These are phyloP conservation scores for Ambrosiella cleistominuta DNA, from an alignment of 2,329 filamentous ascomycete species.

Conservation along the genomic window DNA sequence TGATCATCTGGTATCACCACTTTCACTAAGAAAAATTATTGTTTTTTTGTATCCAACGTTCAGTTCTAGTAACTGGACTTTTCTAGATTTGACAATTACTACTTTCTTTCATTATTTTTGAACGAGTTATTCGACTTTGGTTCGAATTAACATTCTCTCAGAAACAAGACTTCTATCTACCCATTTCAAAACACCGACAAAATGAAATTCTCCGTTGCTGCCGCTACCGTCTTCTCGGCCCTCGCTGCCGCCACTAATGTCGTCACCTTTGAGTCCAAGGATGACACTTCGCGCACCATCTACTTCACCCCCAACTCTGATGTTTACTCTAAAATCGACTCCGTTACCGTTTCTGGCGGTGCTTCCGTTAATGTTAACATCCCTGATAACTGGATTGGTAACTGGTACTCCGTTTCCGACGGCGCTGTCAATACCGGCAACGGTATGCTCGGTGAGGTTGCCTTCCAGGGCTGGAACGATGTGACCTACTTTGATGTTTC, in stretches of 20 bases:
- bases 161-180: conserved; percentile 1
- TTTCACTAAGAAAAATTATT: conserved; percentile 1
- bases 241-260: conserved; percentile 30
- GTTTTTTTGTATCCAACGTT: background rate
- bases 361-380: conserved; percentile 25
- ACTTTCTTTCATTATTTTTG: background rate
- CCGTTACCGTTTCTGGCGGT: conserved; percentile 24
- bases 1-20: conserved; percentile 5
- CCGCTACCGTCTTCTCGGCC: conserved; percentile 29
- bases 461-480: conserved; percentile 30
- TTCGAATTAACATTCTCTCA: background rate
- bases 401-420: conserved; percentile 32
- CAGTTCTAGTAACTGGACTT: background rate
- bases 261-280: conserved; percentile 42
- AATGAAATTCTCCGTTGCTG: conserved; percentile 11
- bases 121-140: background rate
- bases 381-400: conserved; percentile 29
- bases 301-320: conserved; percentile 29
- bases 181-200: background rate
- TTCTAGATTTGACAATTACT: conserved; percentile 2
- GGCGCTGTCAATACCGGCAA: conserved; percentile 23
- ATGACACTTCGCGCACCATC: conserved; percentile 31
- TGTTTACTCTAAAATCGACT: conserved; percentile 20
- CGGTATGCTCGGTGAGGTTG: conserved; percentile 37
- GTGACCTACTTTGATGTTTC: conserved; percentile 41